phyloP scores from a whole-genome alignment of 495 filamentous ascomycete species.

The Stereocaulon alpinum region DNA sequence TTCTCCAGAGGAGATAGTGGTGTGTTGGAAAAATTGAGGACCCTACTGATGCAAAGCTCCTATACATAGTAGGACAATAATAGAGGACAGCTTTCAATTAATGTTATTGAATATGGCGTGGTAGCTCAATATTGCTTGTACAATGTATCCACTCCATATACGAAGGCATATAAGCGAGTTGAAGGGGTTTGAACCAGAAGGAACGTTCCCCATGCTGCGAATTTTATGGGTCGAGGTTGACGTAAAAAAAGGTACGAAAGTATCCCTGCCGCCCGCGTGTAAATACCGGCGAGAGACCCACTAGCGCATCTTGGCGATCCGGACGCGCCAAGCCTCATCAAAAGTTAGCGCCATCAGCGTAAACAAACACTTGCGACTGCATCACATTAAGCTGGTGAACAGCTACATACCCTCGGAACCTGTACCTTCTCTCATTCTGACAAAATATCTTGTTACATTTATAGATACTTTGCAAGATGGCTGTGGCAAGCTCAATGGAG shows the following conservation, averaged over 20 bases:
- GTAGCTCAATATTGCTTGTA: not conserved
- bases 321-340: too few species aligned
- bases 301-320: too few species aligned
- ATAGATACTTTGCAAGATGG: not conserved
- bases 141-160: slow-evolving; percentile 1
- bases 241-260: not conserved
- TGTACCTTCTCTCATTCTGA: not conserved
- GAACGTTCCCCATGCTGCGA: not conserved
- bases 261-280: not conserved
- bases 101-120: not conserved
- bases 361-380: not conserved
- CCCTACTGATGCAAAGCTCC: slow-evolving; percentile 17
- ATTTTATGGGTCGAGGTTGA: not conserved
- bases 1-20: not conserved
- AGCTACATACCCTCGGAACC: not conserved
- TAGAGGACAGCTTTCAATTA: not conserved
- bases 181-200: not conserved
- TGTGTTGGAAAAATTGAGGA: slow-evolving; percentile 10
- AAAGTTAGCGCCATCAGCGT: not conserved
- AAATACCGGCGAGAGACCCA: not conserved
- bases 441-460: not conserved
- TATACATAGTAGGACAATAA: slow-evolving; percentile 4
- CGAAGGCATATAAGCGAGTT: not conserved
- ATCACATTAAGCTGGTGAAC: not conserved
- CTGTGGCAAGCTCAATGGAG: slow-evolving; percentile 31